Conservation (phyloP, 441 rosid species). For the Gossypium trilobum region DNA sequence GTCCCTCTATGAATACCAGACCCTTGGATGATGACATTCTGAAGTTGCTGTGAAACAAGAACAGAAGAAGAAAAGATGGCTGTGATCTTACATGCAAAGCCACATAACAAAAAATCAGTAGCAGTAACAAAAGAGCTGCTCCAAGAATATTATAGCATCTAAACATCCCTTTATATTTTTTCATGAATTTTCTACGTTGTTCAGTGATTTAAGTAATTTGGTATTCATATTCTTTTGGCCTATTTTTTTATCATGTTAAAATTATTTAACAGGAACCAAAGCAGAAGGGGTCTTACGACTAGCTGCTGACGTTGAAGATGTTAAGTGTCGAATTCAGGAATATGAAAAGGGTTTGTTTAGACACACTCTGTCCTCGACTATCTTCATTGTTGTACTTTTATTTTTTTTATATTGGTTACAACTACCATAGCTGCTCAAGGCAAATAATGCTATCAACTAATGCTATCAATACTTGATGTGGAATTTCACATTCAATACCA, state of each 20-base stretch:
- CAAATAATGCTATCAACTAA: background rate
- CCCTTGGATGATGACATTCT: background rate
- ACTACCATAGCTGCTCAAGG: background rate
- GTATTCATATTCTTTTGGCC: background rate
- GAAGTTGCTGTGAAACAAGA: background rate
- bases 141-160: background rate
- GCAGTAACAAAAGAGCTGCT: background rate
- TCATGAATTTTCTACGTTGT: conserved; percentile 6
- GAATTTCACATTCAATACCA: background rate
- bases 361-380: conserved; percentile 8
- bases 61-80: background rate
- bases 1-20: background rate
- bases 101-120: background rate
- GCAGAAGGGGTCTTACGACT: conserved; percentile 94
- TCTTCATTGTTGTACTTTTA: background rate
- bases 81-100: background rate
- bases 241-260: conserved; percentile 25
- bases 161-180: conserved; percentile 4
- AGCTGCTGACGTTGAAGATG: conserved; percentile 98
- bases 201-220: background rate
- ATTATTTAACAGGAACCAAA: conserved; percentile 51
- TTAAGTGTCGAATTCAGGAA: conserved; percentile 75
- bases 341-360: conserved; percentile 75
- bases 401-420: background rate
- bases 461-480: background rate